Evolutionary conservation across 805 yeast genomes (phyloP).

Genomic region (Scheffersomyces lignosus): DNA sequence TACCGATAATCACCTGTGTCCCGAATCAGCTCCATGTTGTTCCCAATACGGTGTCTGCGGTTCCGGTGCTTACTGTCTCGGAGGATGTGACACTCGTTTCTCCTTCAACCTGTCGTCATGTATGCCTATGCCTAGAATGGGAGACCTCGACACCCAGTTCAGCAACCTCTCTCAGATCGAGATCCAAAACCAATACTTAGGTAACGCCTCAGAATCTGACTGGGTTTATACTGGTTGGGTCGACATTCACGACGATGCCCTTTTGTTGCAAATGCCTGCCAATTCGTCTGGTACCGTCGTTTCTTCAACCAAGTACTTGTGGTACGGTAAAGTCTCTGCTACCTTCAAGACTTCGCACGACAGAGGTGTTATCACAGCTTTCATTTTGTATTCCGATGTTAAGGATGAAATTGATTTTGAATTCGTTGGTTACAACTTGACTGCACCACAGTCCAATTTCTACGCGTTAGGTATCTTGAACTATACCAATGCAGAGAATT

Average conservation of each 20-base stretch:
- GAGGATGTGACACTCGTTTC: constrained; percentile 80
- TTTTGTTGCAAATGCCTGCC: constrained; percentile 75
- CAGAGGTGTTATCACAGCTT: constrained; percentile 81
- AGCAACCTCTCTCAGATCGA: constrained; percentile 25
- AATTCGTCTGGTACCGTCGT: constrained; percentile 74
- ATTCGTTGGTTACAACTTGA: constrained; percentile 74
- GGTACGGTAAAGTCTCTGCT: constrained; percentile 84
- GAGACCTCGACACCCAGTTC: constrained; percentile 45
- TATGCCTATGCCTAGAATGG: constrained; percentile 82
- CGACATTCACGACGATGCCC: constrained; percentile 49
- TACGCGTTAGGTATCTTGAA: constrained; percentile 74
- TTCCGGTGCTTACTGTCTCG: constrained; percentile 73
- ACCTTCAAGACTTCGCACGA: constrained; percentile 71
- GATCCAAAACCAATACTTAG: constrained; percentile 50
- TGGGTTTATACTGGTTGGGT: constrained; percentile 71
- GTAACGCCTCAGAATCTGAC: constrained; percentile 64
- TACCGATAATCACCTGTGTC: constrained; percentile 59
- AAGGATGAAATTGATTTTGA: constrained; percentile 92
- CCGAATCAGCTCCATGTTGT: constrained; percentile 83
- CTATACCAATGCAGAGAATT: constrained; percentile 57
- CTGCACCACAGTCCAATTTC: constrained; percentile 71
- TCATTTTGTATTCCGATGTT: constrained; percentile 77
- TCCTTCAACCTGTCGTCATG: constrained; percentile 70
- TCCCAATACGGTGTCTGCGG: constrained; percentile 80
- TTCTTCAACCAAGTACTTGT: constrained; percentile 74